Percentiles rank a stretch among this genome's conserved stretches.
These are phyloP conservation scores for Amphicarpaea edgeworthii DNA, from an alignment of 306 rosid species.

Conservation along the genomic window DNA sequence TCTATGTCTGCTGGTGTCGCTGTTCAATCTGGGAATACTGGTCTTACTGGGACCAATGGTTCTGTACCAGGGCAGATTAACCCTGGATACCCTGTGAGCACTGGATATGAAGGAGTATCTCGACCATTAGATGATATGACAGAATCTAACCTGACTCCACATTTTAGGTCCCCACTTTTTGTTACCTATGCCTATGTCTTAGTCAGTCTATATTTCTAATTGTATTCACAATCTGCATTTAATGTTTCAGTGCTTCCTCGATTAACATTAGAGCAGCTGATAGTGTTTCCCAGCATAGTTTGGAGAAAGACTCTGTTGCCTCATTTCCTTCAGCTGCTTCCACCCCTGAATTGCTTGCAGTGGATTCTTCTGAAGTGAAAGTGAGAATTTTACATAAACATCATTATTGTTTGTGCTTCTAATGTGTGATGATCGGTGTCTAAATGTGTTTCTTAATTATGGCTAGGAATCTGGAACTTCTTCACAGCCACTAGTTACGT, in stretches of 20 bases:
- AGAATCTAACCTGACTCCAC: slow-evolving; percentile 70
- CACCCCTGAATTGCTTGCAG: slow-evolving; percentile 72
- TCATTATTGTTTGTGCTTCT: background rate
- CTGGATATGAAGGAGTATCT: slow-evolving; percentile 82
- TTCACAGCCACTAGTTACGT: slow-evolving; percentile 69
- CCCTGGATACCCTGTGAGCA: slow-evolving; percentile 65
- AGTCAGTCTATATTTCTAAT: background rate
- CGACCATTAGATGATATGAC: slow-evolving; percentile 72
- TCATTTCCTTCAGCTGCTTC: slow-evolving; percentile 78
- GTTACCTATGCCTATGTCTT: slow-evolving; percentile 1
- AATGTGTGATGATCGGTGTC: slow-evolving; percentile 37
- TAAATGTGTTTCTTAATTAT: slow-evolving; percentile 42
- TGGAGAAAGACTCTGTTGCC: slow-evolving; percentile 79
- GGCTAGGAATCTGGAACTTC: slow-evolving; percentile 87
- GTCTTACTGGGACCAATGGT: slow-evolving; percentile 69
- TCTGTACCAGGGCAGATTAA: slow-evolving; percentile 68
- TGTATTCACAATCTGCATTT: slow-evolving; percentile 41
- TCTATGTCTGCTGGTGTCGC: slow-evolving; percentile 69
- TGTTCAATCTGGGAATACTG: slow-evolving; percentile 59
- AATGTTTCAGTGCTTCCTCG: slow-evolving; percentile 69
- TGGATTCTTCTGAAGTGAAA: slow-evolving; percentile 70
- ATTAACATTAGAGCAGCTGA: slow-evolving; percentile 67
- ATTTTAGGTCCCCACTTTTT: slow-evolving; percentile 60
- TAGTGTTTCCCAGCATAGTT: slow-evolving; percentile 65
- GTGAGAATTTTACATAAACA: slow-evolving; percentile 50